phyloP scores from a whole-genome alignment of 345 rosid species.

The Salix suchowensis region DNA sequence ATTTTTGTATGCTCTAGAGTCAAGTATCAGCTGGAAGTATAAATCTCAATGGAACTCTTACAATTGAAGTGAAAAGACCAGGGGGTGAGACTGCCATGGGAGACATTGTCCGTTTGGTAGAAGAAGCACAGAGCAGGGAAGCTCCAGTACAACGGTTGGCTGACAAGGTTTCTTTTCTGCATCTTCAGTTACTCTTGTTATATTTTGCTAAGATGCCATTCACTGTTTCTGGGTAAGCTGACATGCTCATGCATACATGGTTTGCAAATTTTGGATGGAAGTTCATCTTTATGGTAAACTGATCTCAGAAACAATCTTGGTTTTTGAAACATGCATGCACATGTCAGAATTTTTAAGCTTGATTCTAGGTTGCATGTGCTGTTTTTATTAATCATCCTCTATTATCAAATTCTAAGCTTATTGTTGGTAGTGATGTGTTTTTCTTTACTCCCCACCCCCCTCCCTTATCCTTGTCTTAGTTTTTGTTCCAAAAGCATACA shows the following conservation, averaged over 20 bases:
- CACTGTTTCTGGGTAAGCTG: constrained; percentile 1
- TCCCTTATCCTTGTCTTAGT: background rate
- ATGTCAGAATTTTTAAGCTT: background rate
- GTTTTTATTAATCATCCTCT: background rate
- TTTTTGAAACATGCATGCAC: background rate
- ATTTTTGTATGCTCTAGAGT: constrained; percentile 49
- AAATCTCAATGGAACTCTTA: constrained; percentile 91
- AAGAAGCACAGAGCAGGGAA: constrained; percentile 94
- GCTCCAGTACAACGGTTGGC: constrained; percentile 93
- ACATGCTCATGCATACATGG: background rate
- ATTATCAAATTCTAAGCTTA: background rate
- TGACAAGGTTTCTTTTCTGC: constrained; percentile 64
- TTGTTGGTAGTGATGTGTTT: background rate
- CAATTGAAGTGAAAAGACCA: constrained; percentile 81
- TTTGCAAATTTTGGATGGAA: background rate
- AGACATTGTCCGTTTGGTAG: constrained; percentile 87
- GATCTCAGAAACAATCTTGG: background rate
- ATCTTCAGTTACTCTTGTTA: background rate
- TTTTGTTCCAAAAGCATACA: background rate
- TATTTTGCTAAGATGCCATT: background rate
- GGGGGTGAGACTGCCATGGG: constrained; percentile 97
- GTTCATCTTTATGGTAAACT: background rate
- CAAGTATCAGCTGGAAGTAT: constrained; percentile 93
- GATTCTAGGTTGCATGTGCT: background rate
- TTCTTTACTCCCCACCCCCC: background rate